phyloP scores from a whole-genome alignment of 805 yeast species.

The Ogataea kodamae region DNA sequence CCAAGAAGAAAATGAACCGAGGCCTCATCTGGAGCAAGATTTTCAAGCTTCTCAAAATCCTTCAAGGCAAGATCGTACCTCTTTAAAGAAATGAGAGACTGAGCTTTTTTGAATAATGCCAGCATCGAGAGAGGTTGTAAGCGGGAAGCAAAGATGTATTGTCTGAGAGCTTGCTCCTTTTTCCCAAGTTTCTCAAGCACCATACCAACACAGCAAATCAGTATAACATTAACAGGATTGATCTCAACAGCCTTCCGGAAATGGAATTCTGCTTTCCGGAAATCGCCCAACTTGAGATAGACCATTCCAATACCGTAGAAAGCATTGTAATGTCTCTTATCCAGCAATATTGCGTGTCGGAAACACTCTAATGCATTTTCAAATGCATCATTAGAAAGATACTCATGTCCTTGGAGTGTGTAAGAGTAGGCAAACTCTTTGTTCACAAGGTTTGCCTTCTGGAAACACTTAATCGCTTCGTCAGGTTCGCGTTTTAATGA shows the following conservation, averaged over 20 bases:
- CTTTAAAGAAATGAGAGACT: conserved; percentile 67
- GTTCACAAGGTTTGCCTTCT: conserved; percentile 61
- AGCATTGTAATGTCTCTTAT: conserved; percentile 87
- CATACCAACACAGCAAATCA: conserved; percentile 92
- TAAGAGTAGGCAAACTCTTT: conserved; percentile 80
- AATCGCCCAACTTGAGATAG: conserved; percentile 79
- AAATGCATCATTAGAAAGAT: conserved; percentile 80
- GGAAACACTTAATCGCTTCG: conserved; percentile 85
- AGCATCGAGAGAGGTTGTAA: conserved; percentile 83
- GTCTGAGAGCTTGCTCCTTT: conserved; percentile 68
- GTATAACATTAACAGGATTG: conserved; percentile 85
- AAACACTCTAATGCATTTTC: conserved; percentile 85
- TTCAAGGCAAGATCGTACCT: conserved; percentile 67
- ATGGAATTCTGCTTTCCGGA: conserved; percentile 77
- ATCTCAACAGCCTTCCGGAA: conserved; percentile 83
- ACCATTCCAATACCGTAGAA: conserved; percentile 96
- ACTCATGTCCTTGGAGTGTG: conserved; percentile 92
- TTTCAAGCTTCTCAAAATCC: conserved; percentile 68
- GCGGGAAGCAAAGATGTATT: conserved; percentile 78
- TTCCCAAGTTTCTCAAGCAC: conserved; percentile 75
- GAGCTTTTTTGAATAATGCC: conserved; percentile 86
- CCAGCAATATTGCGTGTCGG: conserved; percentile 70
- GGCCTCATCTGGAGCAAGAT: conserved; percentile 91
- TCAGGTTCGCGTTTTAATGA: conserved; percentile 81
- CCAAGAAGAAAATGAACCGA: conserved; percentile 89